Base-by-base conservation (phyloP, 148 eudicot species). In the Fagopyrum tataricum region DNA sequence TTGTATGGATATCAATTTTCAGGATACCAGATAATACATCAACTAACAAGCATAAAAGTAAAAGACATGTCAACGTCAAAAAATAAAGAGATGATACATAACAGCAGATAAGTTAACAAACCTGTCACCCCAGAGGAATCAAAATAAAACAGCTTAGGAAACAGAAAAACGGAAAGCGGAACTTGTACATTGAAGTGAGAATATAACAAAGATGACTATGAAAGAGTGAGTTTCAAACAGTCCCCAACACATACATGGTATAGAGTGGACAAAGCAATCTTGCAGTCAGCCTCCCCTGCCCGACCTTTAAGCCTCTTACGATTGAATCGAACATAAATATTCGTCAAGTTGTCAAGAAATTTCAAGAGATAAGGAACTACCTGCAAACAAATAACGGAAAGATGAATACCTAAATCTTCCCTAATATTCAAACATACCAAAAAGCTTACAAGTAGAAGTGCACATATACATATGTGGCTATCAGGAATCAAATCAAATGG, bases 221-320 rank as follows among this genome's bases (percentile, higher is more conserved):
- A 39, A 41, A 43, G 43, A 17, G 13, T 11, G 49, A 69, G 72
- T n/a, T 31, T 13, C 26, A 69, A 72, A 62, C 20, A 62, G 6
- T 31, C 0, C 37, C 20, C 8, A 46, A n/a, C 66, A 81, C 87
- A 69, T 85, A 91, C 98, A 78, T 91, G 88, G 84, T 90, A 95
- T 48, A 95, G 85, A 48, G 97, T 95, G 31, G 99, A 95, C 44
- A 95, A 90, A 51, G 99, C 97, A 77, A 82, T 83, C 82, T 83
- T 90, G 86, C 99, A 95, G 78, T 95, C 99, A 64, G 90, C 89
- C 83, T 95, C 92, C 72, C 93, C 97, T 6, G 92, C 88, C 10
- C 97, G 92, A 11, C 97, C 99, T 84, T 92, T 95, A 37, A 95
- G 91, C 73, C 99, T 87, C 87, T 91, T 95, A 58, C 99, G 93